Evolutionary conservation across 2,329 filamentous ascomycete species (phyloP).

Genomic region (Tolypocladium tropicale): DNA sequence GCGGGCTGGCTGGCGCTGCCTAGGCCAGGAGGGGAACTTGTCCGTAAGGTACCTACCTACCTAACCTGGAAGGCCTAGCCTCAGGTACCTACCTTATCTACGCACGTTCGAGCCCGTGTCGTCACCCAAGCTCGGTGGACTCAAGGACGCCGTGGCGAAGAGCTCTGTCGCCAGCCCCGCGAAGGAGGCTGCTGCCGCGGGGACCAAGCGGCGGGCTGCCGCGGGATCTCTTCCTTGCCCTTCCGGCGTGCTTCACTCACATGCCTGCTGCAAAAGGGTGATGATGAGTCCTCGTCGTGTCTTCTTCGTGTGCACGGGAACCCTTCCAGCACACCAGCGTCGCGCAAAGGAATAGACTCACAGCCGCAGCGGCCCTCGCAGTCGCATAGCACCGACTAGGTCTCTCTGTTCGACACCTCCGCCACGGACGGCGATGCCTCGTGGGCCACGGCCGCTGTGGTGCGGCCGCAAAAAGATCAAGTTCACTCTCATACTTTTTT

Average conservation of each 20-base stretch:
- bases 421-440: conserved; percentile 36
- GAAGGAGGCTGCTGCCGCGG: conserved; percentile 1
- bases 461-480: too few relatives aligned
- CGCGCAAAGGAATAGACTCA: too few relatives aligned
- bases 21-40: too few relatives aligned
- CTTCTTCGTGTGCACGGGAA: too few relatives aligned
- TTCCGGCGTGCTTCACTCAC: too few relatives aligned
- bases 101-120: conserved; percentile 27
- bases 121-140: conserved; percentile 12
- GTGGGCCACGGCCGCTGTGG: conserved; percentile 35
- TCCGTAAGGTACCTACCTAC: too few relatives aligned
- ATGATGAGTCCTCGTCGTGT: too few relatives aligned
- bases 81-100: too few relatives aligned
- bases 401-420: conserved; percentile 41
- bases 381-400: conserved; percentile 29
- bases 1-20: neutral
- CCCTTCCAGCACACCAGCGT: too few relatives aligned
- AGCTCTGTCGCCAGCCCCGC: neutral
- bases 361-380: conserved; percentile 9
- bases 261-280: too few relatives aligned
- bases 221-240: too few relatives aligned
- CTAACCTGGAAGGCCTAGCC: neutral
- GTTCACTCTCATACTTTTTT: too few relatives aligned
- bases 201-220: conserved; percentile 15
- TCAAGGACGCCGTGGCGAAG: conserved; percentile 7